These are phyloP conservation scores for Aspergillus coremiiformis DNA, from an alignment of 495 filamentous ascomycete species.

Conservation along the genomic window DNA sequence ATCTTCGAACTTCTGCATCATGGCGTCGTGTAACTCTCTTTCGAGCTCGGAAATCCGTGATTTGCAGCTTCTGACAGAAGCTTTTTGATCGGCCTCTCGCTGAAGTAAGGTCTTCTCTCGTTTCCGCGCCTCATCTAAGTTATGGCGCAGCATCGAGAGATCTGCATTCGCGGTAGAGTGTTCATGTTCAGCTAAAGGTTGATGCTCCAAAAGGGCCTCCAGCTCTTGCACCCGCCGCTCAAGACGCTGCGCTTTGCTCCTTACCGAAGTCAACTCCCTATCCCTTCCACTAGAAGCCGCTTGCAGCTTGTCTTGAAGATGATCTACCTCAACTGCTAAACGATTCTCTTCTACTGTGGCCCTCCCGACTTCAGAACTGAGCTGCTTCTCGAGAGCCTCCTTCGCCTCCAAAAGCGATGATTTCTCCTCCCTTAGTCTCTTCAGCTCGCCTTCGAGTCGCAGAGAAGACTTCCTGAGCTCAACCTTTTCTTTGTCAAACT, in stretches of 20 bases:
- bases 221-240: conserved; percentile 52
- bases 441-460: conserved; percentile 53
- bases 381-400: conserved; percentile 47
- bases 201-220: conserved; percentile 46
- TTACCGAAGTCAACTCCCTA: conserved; percentile 43
- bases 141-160: conserved; percentile 49
- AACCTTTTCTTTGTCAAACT: conserved; percentile 54
- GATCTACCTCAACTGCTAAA: conserved; percentile 50
- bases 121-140: conserved; percentile 54
- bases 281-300: conserved; percentile 38
- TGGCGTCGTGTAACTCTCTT: conserved; percentile 45
- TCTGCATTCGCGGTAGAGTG: conserved; percentile 45
- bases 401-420: conserved; percentile 42
- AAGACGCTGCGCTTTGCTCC: conserved; percentile 50
- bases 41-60: conserved; percentile 51
- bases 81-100: conserved; percentile 55
- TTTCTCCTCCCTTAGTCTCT: conserved; percentile 52
- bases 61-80: conserved; percentile 45
- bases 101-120: conserved; percentile 56
- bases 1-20: conserved; percentile 43
- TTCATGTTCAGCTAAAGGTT: conserved; percentile 27
- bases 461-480: conserved; percentile 53
- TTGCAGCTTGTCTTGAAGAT: conserved; percentile 43
- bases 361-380: conserved; percentile 48
- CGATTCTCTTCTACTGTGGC: conserved; percentile 50